phyloP scores from a whole-genome alignment of 139 green algal species.

The Microglena sp. region DNA sequence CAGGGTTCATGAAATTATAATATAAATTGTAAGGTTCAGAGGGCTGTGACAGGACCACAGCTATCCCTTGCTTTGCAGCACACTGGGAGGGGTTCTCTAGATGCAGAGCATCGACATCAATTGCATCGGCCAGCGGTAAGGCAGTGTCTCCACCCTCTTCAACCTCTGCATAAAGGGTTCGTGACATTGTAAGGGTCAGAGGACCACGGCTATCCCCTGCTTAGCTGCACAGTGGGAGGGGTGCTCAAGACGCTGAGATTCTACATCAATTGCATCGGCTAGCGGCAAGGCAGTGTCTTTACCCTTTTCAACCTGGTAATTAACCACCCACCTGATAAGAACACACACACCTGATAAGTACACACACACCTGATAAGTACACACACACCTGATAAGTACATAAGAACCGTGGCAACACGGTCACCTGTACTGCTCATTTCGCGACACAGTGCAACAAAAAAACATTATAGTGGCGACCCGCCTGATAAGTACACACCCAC shows the following conservation, averaged over 20 bases:
- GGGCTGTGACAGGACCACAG: constrained; percentile 16
- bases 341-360: constrained; percentile 2
- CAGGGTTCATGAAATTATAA: no score
- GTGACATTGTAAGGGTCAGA: no score
- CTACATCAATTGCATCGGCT: no score
- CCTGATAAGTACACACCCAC: constrained; percentile 10
- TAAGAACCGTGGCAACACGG: constrained; percentile 51
- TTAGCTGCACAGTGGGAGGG: no score
- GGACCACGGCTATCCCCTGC: no score
- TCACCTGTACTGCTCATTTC: constrained; percentile 2
- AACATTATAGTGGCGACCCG: no score
- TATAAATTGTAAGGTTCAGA: no score
- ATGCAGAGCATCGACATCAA: constrained; percentile 47
- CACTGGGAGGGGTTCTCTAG: constrained; percentile 21
- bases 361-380: constrained; percentile 15
- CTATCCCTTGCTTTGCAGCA: constrained; percentile 20
- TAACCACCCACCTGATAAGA: constrained; percentile 5
- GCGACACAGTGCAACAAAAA: background rate
- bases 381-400: constrained; percentile 49
- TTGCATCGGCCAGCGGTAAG: constrained; percentile 37
- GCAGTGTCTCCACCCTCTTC: constrained; percentile 58
- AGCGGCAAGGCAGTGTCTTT: no score
- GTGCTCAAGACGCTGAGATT: no score
- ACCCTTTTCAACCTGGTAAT: no score
- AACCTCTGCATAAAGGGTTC: constrained; percentile 33